Base-by-base conservation (phyloP, 305 asterid species). In the Solanum hybrid region DNA sequence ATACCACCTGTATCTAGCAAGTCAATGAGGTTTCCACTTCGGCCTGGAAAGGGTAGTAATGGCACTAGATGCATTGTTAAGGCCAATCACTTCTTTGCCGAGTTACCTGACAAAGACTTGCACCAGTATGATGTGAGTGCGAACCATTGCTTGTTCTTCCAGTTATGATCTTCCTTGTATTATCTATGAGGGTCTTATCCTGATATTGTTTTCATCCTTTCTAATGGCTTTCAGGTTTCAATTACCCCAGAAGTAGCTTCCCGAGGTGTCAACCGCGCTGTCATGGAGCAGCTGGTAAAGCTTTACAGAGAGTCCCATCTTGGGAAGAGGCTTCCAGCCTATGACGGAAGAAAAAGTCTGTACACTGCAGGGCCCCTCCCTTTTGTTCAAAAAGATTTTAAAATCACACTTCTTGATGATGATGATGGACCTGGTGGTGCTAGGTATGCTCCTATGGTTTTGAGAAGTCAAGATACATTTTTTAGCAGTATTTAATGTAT, bases 291-390 rank as follows among this genome's bases (percentile, higher is more conserved):
- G 89, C 86, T 97, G 81, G 99, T 97, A 84, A 94, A 40, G 87
- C 92, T 92, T 3, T 96, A 96, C 87, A 94, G 88, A 91, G 97
- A 96, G 42, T 94, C 99, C 86, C 98, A 96, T 93, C 93, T 97
- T 69, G 99, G 96, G 76, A 94, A 75, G 91, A 94, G 99, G 87
- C 96, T 95, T 80, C 98, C 99, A 61, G 99, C 97, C 14, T 97
- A 97, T 92, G 99, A 97, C 90, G 99, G 99, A 28, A 92, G 99
- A 89, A 97, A 97, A 94, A 96, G 98, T 90, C 94, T 95, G 24
- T 96, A 97, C 92, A 97, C 99, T 75, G 99, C 99, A 22, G 99
- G 99, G 20, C 97, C 99, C 31, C 94, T 97, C 42, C 99, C 99
- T 71, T 97, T 97, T 92, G 91, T 81, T 69, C 94, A 96, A 1